These are phyloP conservation scores for Diphasiastrum complanatum DNA, from an alignment of 83 land plant genomes.

Conservation along the genomic window DNA sequence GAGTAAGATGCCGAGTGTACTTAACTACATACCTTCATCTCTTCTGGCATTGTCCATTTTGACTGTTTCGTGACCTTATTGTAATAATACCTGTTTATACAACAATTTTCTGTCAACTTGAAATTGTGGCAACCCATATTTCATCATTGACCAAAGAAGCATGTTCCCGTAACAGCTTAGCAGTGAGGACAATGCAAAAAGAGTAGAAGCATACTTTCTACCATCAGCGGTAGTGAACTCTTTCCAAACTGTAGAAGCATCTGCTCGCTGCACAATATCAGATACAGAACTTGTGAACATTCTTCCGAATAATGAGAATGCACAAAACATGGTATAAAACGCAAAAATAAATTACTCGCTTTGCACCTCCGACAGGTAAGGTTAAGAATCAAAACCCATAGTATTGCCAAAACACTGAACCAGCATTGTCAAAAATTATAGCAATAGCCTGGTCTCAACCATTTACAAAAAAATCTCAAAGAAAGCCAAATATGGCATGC, in stretches of 20 bases:
- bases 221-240: slow-evolving; percentile 83
- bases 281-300: no score
- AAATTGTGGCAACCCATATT: background rate
- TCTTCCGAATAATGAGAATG: no score
- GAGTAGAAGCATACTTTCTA: slow-evolving; percentile 48
- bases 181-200: background rate
- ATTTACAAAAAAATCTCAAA: no score
- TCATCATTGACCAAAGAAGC: background rate
- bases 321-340: no score
- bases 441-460: no score
- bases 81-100: slow-evolving; percentile 65
- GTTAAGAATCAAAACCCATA: no score
- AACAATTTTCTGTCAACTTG: background rate
- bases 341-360: no score
- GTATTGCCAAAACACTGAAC: no score
- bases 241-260: slow-evolving; percentile 93
- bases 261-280: slow-evolving; percentile 80
- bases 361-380: no score
- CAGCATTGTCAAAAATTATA: no score
- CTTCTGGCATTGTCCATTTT: slow-evolving; percentile 97
- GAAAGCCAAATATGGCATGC: no score
- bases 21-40: slow-evolving; percentile 58
- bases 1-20: background rate
- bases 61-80: slow-evolving; percentile 91
- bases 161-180: background rate